Evolutionary conservation across 305 asterid species (phyloP).

Genomic region (Solanum aculeatissimum): DNA sequence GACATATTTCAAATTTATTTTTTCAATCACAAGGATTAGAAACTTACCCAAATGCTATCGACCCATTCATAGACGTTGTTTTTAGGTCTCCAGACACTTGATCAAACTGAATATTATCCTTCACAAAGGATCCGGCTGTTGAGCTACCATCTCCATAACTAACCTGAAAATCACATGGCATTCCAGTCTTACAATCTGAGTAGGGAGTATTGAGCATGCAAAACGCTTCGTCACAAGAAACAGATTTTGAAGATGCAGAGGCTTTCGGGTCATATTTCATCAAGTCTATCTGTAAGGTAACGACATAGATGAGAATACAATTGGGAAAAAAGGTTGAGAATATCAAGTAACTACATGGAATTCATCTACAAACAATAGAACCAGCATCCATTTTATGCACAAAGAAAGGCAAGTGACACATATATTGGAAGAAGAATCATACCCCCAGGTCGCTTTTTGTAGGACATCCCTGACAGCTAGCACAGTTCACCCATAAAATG

Average conservation of each 20-base stretch:
- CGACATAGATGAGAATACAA: not conserved
- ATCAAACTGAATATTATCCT: conserved; percentile 51
- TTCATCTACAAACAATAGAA: not conserved
- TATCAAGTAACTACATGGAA: not conserved
- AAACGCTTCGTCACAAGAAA: conserved; percentile 69
- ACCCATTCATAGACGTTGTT: conserved; percentile 50
- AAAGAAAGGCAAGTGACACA: not conserved
- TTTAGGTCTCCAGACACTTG: conserved; percentile 58
- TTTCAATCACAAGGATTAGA: not conserved
- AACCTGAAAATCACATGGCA: conserved; percentile 54
- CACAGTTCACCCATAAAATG: conserved; percentile 93
- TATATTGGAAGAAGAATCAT: conserved; percentile 10
- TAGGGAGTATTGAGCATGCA: conserved; percentile 45
- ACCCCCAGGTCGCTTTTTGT: conserved; percentile 73
- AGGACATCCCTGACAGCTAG: conserved; percentile 69
- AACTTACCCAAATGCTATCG: conserved; percentile 75
- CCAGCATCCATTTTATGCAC: not conserved
- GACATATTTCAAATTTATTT: not conserved
- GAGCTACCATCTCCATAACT: conserved; percentile 77
- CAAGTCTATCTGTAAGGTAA: conserved; percentile 53
- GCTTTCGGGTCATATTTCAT: conserved; percentile 52
- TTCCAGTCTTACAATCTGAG: conserved; percentile 56
- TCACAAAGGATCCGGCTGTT: conserved; percentile 67
- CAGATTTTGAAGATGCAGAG: conserved; percentile 51
- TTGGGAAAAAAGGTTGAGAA: not conserved